Evolutionary conservation across 495 filamentous ascomycete genomes (phyloP).

Genomic region (Rhypophila decipiens): DNA sequence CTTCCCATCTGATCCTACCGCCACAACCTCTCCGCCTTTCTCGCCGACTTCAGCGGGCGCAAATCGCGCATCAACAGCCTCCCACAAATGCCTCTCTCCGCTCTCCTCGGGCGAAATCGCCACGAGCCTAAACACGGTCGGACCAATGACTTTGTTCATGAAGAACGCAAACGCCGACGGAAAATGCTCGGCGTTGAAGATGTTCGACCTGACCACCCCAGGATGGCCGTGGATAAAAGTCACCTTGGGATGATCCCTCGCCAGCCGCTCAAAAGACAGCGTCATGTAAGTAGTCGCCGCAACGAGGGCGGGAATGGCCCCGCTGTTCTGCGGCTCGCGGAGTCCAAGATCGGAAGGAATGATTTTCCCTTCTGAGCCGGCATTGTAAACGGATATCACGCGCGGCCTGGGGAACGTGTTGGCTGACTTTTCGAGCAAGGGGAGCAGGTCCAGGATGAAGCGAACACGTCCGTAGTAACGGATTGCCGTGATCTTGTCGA

Average conservation of each 20-base stretch:
- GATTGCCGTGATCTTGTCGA: constrained; percentile 39
- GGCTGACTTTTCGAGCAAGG: constrained; percentile 44
- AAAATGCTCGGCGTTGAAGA: constrained; percentile 1
- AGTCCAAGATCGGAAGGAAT: constrained; percentile 38
- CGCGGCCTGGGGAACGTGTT: constrained; percentile 36
- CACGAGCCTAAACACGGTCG: constrained; percentile 1
- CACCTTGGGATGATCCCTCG: constrained; percentile 37
- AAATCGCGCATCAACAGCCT: not conserved
- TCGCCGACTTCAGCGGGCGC: not conserved
- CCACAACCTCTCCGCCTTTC: not conserved
- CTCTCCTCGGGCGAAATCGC: not conserved
- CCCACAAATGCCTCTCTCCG: constrained; percentile 1
- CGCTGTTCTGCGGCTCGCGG: constrained; percentile 13
- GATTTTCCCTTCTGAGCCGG: constrained; percentile 45
- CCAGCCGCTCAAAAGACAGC: constrained; percentile 38
- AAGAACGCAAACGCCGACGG: constrained; percentile 1
- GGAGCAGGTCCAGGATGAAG: constrained; percentile 55
- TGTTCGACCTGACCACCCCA: constrained; percentile 38
- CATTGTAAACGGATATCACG: constrained; percentile 47
- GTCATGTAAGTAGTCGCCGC: constrained; percentile 43
- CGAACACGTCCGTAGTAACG: constrained; percentile 54
- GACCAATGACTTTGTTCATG: not conserved
- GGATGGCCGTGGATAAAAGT: constrained; percentile 53
- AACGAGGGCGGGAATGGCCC: constrained; percentile 17
- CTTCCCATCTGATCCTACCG: constrained; percentile 5